Base-by-base conservation (phyloP, 2,329 filamentous ascomycete species). In the Ampelomyces quisqualis region DNA sequence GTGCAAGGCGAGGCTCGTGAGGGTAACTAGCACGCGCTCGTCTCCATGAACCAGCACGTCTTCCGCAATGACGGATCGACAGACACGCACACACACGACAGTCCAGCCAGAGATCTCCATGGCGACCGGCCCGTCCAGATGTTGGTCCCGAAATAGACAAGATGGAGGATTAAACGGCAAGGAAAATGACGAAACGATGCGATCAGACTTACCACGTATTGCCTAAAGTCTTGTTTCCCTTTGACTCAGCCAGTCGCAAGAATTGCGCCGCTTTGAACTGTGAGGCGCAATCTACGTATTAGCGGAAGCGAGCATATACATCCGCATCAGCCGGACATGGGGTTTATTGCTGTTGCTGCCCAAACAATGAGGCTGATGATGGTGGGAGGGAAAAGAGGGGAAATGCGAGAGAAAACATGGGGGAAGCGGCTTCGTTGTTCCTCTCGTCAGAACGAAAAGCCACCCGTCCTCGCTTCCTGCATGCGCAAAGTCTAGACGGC, bases 171-270 rank as follows among this genome's bases (percentile, higher is more conserved):
- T 6, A 14, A 28, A 14, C 6, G 3, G 26, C n/a, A 28, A 28
- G 26, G 26, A 14, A 13, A 28, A 28, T 13, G 13, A 38, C 43
- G 46, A 36, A 42, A 40, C 45, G 37, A 22, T 29, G 31, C 22
- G 10, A 20, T 13, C 8, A 7, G 31, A 64, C 67, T 62, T 84
- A 96, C 91, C 93, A 98, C 58, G 88, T 86, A 73, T 97, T 96
- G 49, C 93, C 93, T 51, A 97, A 75, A 40, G 83, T 90, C 75
- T 95, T 96, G 70, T 84, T 86, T 35, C 91, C 91, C 64, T 84
- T 87, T 62, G 88, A 78, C 72, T 97, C 93, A 24, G 93, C 90
- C 61, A 91, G 78, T 61, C 91, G 88, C 69, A 95, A 89, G 73
- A 96, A 96, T 70, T 86, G 88, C 55, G 93, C 90, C 59, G 93